Base-by-base conservation (phyloP, 257 asterid genomes). In the Forsythia viridissima region DNA sequence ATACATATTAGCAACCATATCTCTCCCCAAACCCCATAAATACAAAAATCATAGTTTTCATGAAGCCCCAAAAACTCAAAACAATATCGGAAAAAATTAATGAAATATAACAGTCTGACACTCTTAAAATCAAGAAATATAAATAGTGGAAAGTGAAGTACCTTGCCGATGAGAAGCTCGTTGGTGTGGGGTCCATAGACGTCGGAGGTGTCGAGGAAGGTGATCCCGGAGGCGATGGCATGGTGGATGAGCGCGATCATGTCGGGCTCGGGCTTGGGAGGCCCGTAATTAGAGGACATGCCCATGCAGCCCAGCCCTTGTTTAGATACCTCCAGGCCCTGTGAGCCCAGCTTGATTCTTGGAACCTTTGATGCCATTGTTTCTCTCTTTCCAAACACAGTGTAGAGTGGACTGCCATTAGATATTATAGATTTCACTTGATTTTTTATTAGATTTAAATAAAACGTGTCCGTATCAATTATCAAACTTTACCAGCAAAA, bases 291-390 rank as follows among this genome's bases (percentile, higher is more conserved):
- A 18, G 72, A 4, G 0, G 89, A 81, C 89, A 86, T 86, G 1
- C 87, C 73, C 87, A 83, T 81, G 38, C 88, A 85, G 55, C 86
- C 88, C 41, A 85, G 73, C n/a, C 86, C 88, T 48, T 71, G 70
- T 70, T 71, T 69, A 3, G 84, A 85, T 8, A 85, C 86, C 43
- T 79, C 88, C 20, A 84, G 66, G 18, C 88, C 88, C 63, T 72
- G 84, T 0, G 82, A 79, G 1, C 88, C 88, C 46, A 82, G 55
- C 68, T 84, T 78, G 65, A 75, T 24, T 67, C 79, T 81, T 24
- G 80, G 77, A 21, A 81, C 75, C 24, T 37, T 12, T 13, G 41
- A 40, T 7, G 20, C 20, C 20, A 41, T 20, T 41, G 70, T n/a
- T 21, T 30, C 34, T 30, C 34, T 30, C 34, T 30, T 30, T 30